A percentile compares a stretch with the other conserved stretches of the same genome.
Conservation (phyloP, 1,284 basidiomycete species). For the Rhizopogon parksii region DNA sequence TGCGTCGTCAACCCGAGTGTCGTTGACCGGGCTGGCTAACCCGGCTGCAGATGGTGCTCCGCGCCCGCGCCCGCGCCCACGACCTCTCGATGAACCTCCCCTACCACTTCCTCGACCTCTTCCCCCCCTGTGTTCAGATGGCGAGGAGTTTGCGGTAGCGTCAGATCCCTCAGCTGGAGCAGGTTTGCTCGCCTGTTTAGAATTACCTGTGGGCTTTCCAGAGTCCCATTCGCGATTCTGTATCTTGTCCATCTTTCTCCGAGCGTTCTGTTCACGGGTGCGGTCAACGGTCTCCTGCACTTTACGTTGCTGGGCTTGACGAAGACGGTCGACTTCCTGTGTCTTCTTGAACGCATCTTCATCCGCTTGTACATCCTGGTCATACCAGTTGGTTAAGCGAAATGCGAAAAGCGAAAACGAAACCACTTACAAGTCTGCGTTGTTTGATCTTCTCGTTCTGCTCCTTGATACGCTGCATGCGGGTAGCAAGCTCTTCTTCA, state of each 20-base stretch:
- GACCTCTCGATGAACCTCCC: constrained; percentile 26
- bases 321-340: constrained; percentile 52
- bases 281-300: constrained; percentile 61
- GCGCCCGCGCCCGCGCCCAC: constrained; percentile 33
- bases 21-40: background rate
- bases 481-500: constrained; percentile 62
- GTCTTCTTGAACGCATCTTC: constrained; percentile 68
- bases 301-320: constrained; percentile 49
- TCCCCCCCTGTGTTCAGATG: constrained; percentile 7
- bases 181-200: constrained; percentile 29
- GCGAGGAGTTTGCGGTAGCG: background rate
- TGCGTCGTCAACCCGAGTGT: background rate
- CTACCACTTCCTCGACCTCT: constrained; percentile 28
- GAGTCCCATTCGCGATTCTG: constrained; percentile 78
- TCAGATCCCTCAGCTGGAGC: constrained; percentile 4
- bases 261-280: constrained; percentile 68
- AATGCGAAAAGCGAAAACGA: background rate
- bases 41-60: background rate
- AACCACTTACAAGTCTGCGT: constrained; percentile 50
- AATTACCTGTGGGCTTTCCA: constrained; percentile 50
- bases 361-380: constrained; percentile 68
- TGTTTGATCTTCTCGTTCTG: constrained; percentile 81
- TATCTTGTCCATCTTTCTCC: constrained; percentile 70
- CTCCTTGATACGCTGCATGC: constrained; percentile 67
- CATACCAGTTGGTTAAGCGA: constrained; percentile 6